phyloP scores from a whole-genome alignment of 2,329 filamentous ascomycete genomes.

The Fusarium miscanthi region DNA sequence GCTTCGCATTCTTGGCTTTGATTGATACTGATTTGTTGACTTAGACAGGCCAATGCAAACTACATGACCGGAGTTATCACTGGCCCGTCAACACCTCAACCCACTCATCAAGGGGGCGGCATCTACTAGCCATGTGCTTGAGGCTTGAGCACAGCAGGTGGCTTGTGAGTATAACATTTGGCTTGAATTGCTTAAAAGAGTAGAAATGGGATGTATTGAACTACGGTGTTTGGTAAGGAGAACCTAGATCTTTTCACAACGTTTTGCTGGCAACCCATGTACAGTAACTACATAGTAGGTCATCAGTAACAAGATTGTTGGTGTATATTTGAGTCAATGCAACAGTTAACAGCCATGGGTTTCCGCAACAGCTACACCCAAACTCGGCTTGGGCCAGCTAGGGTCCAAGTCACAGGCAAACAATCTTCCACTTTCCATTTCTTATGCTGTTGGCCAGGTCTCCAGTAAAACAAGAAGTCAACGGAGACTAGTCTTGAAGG shows the following conservation, averaged over 20 bases:
- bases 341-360: neutral
- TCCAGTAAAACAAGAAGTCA: neutral
- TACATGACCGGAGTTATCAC: neutral
- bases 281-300: neutral
- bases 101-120: conserved; percentile 33
- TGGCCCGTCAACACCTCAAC: conserved; percentile 17
- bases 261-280: neutral
- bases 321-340: neutral
- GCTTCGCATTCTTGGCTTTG: neutral
- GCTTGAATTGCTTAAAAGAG: neutral
- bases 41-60: conserved; percentile 3
- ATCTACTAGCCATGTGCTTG: neutral
- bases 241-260: neutral
- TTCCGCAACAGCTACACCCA: neutral
- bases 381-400: neutral
- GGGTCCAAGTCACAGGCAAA: neutral
- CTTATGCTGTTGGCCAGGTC: neutral
- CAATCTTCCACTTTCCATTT: neutral
- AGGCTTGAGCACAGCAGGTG: neutral
- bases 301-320: neutral
- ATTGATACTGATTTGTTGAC: neutral
- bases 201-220: neutral
- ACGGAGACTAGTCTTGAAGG: neutral
- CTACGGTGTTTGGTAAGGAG: neutral
- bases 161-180: neutral